Base-by-base conservation (phyloP, 352 stramenopile genomes). In the Globisporangium acanthophoron region DNA sequence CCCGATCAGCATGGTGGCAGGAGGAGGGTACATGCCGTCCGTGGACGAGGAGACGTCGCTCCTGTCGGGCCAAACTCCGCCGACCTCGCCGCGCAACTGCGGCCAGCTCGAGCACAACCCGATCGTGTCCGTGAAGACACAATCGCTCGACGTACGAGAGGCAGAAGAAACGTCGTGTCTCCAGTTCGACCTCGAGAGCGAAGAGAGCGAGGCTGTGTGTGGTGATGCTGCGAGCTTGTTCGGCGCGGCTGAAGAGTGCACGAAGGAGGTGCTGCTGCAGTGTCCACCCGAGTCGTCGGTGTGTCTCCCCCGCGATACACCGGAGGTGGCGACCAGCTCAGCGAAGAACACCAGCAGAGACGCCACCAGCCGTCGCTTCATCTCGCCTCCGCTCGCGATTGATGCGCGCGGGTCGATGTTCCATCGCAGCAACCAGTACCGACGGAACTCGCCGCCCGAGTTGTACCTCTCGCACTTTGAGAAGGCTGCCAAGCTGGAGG, bases 41-140 rank as follows among this genome's bases (percentile, higher is more conserved):
- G 67, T 92, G 5, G 80, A 92, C 18, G 83, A 92, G 53, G 83
- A 92, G 45, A 84, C 70, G 0, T 74, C 71, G 16, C 76, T 74
- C 9, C 61, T 86, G 52, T 71, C 73, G 5, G 69, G 74, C 0
- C 74, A 85, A 55, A 87, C 76, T 0, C 76, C 78, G 4, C 56
- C 73, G 18, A 76, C 53, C 44, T 85, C 76, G 35, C 76, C 78
- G 45, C 67, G 64, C 27, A 41, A 44, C 20, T 48, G 47, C n/a
- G 54, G 8, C 3, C 54, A 46, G n/a, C 4, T 56, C n/a, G 39
- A 40, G 35, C 7, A 9, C 35, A 15, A 55, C 12, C 39, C 16
- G 9, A 3, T 46, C n/a, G 27, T 21, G 12, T 2, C 44, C 2
- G 33, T 40, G 12, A 56, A 54, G 16, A 41, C 27, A 12, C 56